These are phyloP conservation scores for Pestalotiopsis sp. DNA, from an alignment of 2,329 filamentous ascomycete species.

Conservation along the genomic window DNA sequence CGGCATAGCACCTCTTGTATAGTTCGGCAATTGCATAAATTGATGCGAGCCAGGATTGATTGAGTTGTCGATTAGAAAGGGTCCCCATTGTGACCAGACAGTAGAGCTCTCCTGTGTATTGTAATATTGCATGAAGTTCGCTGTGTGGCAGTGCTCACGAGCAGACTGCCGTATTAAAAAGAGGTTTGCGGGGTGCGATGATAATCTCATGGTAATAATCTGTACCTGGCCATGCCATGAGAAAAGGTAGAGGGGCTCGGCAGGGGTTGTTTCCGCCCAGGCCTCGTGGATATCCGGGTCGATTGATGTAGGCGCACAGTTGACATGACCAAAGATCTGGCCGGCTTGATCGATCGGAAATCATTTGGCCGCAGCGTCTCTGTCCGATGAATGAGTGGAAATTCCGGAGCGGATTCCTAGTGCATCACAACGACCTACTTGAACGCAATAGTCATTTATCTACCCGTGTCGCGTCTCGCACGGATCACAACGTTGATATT, in stretches of 20 bases:
- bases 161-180: neutral
- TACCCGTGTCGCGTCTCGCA: neutral
- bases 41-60: neutral
- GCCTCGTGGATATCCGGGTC: neutral
- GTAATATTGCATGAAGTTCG: neutral
- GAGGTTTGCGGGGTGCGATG: neutral
- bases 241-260: neutral
- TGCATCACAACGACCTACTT: neutral
- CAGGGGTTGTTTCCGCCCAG: neutral
- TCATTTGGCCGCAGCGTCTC: neutral
- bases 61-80: neutral
- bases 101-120: neutral
- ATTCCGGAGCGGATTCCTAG: neutral
- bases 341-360: neutral
- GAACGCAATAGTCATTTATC: neutral
- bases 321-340: neutral
- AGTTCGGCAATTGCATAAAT: neutral
- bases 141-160: neutral
- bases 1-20: neutral
- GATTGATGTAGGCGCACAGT: neutral
- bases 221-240: no score
- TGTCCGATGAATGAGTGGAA: neutral
- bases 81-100: neutral
- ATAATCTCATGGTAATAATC: neutral
- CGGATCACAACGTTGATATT: neutral